These are phyloP conservation scores for Malus orientalis DNA, from an alignment of 306 rosid species.

Conservation along the genomic window DNA sequence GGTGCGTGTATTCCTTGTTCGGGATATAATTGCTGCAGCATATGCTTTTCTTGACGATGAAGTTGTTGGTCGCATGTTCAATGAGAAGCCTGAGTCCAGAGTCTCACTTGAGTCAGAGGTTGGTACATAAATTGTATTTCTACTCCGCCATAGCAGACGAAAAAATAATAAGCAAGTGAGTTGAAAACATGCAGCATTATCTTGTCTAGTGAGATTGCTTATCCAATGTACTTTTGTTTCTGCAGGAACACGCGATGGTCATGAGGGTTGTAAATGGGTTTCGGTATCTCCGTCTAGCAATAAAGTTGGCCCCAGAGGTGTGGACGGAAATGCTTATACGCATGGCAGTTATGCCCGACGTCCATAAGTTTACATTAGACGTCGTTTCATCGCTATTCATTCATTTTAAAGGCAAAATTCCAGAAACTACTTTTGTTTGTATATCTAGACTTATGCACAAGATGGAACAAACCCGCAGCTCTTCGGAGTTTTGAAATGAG, in stretches of 20 bases:
- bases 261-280: constrained; percentile 56
- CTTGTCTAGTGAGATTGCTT: not conserved
- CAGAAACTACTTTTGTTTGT: constrained; percentile 56
- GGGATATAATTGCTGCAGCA: constrained; percentile 65
- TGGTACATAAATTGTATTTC: not conserved
- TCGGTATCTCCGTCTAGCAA: constrained; percentile 46
- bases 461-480: constrained; percentile 21
- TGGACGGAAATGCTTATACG: constrained; percentile 83
- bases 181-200: not conserved
- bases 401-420: constrained; percentile 47
- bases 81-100: constrained; percentile 36
- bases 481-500: constrained; percentile 7
- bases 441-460: constrained; percentile 64
- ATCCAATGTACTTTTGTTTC: not conserved
- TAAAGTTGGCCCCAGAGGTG: constrained; percentile 66
- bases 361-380: constrained; percentile 61
- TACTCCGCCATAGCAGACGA: not conserved
- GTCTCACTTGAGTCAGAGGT: constrained; percentile 10
- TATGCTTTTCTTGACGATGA: constrained; percentile 63
- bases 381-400: constrained; percentile 44
- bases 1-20: constrained; percentile 77
- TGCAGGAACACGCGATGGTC: constrained; percentile 55
- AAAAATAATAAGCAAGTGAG: not conserved
- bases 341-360: constrained; percentile 64
- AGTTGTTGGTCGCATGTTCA: constrained; percentile 34